Base-by-base conservation (phyloP, 2,329 filamentous ascomycete genomes). In the Zymoseptoria tritici region DNA sequence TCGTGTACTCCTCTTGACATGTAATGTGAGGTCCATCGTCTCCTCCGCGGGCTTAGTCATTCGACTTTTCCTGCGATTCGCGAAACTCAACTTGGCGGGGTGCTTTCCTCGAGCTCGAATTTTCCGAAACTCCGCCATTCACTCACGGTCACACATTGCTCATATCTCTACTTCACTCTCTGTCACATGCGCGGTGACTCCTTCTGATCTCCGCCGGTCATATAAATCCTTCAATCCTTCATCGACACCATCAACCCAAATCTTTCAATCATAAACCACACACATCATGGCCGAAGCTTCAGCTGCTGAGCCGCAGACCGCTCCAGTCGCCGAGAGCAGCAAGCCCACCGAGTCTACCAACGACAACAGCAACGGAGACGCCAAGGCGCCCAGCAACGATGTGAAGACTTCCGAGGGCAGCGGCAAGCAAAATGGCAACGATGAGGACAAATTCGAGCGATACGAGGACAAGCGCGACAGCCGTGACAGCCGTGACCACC, bases 211-310 rank as follows among this genome's bases (percentile, higher is more conserved):
- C 26, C 52, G 49, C 53, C 52, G 29, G 31, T 36, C 55, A 22
- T 58, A 24, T 36, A 31, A 16, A 50, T 19, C 13, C 9, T 22
- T 51, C 49, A 42, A 42, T 29, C 36, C 29, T 55, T 55, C 52
- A 49, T n/a, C 29, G 29, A 54, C 22, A 49, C 20, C n/a, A 54
- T 29, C 11, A 52, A 31, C 36, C 22, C 7, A 46, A 16, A 8
- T 52, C 26, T 55, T 55, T 29, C 49, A 56, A 54, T 11, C 53
- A 49, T 36, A 52, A 29, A 31, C 57, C 51, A 57, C 49, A 22
- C 21, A 54, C 59, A 64, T 53, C 55, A 67, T 67, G 65, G 65
- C 65, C 57, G 63, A 65, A 60, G 59, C 62, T 52, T 51, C 59
- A 46, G 61, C 36, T 46, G 36, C 59, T 54, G 63, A 65, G 54